Evolutionary conservation across 495 filamentous ascomycete genomes (phyloP), one percentile per base, ranked within the genome.

Genomic region (Emericellopsis terricola): DNA sequence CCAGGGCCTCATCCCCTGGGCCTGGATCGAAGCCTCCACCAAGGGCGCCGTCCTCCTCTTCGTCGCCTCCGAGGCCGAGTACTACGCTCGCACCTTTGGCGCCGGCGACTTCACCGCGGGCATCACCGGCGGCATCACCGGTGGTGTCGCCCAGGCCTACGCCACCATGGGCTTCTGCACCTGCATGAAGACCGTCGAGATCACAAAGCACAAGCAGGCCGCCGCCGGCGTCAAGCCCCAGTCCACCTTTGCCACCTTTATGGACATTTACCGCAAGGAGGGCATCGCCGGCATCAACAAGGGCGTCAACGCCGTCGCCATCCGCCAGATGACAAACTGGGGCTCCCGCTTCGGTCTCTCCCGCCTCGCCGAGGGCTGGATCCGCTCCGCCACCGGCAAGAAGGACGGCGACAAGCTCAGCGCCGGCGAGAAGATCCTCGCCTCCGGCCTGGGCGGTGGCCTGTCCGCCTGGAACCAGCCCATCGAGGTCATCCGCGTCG

Each of bases 151-250:
- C 30, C 89, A 97, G 63, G 89, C 89, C 21, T 97, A 97, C 54
- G 89, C 89, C 38, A 97, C 89, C 44, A 94, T 97, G 85, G 89
- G 89, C 38, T 97, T 97, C 73, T 97, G 89, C 60, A 97, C 89
- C 26, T 97, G 89, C 71, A 97, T 97, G 89, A 97, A 97, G 76
- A 97, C 89, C 37, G 91, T 94, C 41, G 91, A 96, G 64, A 97
- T 97, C 62, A 97, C 89, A 48, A 85, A 92, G 62, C 81, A 89
- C 65, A 94, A 94, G 69, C 62, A 91, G 50, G 85, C 86, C 3
- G 76, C 82, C 6, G 43, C 64, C 19, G 89, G 89, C 46, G 69
- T 75, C 24, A 83, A 85, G 60, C 81, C 81, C 14, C 79, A 76
- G 2, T 74, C 84, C 47, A 96, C 91, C 36, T 86, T 89, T 52